Base-by-base conservation (phyloP, 306 rosid species). In the Vachellia collinsii region DNA sequence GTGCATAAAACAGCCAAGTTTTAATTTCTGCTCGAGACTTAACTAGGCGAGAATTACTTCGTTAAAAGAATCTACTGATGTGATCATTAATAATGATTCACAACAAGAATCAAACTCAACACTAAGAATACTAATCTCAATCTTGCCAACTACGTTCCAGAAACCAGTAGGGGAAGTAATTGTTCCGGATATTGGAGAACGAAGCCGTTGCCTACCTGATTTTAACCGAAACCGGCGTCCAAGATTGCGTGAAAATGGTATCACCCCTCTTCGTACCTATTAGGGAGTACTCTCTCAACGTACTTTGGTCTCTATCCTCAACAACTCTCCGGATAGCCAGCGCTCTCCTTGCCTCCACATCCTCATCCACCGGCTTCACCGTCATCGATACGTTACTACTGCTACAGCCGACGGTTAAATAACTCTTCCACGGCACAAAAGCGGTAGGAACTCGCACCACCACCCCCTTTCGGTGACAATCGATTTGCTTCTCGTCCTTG, bases 211-310 rank as follows among this genome's bases (percentile, higher is more conserved):
- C 58, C 11, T 63, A 95, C 99, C 97, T 91, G 84, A 86, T 86
- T 64, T 77, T 62, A 61, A 16, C 79, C 22, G 88, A 75, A 74
- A 85, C 76, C 0, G 98, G 96, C 8, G 91, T 75, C 99, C 99
- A 93, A 25, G 90, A 87, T 79, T 92, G 98, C 3, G 98, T 91
- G 79, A 95, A 95, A 54, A 93, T 87, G n/a, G 84, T 83, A 69
- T 89, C 92, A 34, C 94, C 94, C 76, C 96, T 88, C 5, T 64
- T 80, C 13, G 91, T 84, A 13, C 76, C 81, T 7, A 91, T 87
- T 42, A 95, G 85, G 54, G 80, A 82, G 83, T 77, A 93, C 4
- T 85, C 93, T 80, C 97, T 82, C 23, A 85, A 51, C 23, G 63
- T 72, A 80, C 38, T 82, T 20, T 54, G 61, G 76, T 82, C 86